These are phyloP conservation scores for Withania somnifera DNA, from an alignment of 305 asterid genomes.

Conservation along the genomic window DNA sequence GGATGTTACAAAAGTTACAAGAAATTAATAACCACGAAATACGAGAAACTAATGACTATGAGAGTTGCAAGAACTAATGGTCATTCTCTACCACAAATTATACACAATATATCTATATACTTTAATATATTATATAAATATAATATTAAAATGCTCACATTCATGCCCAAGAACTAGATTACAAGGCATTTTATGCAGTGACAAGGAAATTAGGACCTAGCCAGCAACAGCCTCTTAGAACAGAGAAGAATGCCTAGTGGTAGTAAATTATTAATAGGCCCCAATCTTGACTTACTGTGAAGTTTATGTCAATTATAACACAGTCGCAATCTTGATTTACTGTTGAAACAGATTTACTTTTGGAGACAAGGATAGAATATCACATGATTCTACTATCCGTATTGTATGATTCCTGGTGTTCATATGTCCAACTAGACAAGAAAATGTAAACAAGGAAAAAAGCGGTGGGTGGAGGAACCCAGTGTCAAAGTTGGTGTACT, in stretches of 20 bases:
- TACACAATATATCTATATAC: no score
- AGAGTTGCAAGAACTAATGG: no score
- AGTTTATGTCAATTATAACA: neutral
- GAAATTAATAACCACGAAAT: no score
- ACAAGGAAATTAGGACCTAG: no score
- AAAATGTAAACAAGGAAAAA: neutral
- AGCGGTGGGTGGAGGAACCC: slow-evolving; percentile 3
- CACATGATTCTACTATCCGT: neutral
- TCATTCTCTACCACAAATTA: no score
- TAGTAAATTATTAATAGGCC: neutral
- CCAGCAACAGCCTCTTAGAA: neutral
- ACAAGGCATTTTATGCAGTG: no score
- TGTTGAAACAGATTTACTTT: neutral
- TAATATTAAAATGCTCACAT: no score
- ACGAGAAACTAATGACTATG: no score
- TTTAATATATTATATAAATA: no score
- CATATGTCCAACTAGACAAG: neutral
- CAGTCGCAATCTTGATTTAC: neutral
- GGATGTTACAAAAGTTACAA: no score
- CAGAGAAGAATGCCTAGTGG: neutral
- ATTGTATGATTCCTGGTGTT: neutral
- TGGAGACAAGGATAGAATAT: neutral
- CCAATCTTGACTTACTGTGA: neutral
- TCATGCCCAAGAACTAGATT: no score
- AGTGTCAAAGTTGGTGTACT: neutral